Evolutionary conservation across 2,329 filamentous ascomycete genomes (phyloP), one percentile per base, ranked within the genome.

Genomic region (Colletotrichum agaves): DNA sequence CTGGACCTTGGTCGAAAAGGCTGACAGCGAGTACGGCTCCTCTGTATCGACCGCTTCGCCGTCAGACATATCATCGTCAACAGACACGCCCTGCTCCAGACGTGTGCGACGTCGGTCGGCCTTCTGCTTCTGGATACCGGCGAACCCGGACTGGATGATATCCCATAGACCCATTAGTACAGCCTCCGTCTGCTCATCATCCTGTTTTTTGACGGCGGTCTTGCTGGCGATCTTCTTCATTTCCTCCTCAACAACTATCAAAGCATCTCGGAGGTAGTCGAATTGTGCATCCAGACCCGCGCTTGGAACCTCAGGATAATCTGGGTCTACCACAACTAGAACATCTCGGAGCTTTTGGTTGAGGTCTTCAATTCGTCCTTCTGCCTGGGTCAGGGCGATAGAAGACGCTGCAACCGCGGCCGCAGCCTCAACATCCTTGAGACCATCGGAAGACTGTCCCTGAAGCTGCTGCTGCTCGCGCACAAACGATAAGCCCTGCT

Each of bases 1-100:
- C 73, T 94, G 91, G 1, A 98, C 89, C 74, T 93, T 93, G 8
- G 87, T 83, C 15, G 90, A 91, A 77, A 98, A 97, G 19, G 90
- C 92, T 21, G 86, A 83, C 4, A 97, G 81, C 2, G 91, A 91
- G 79, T 93, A 97, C 1, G 85, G 73, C 72, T 92, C 89, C 64
- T 84, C 83, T 23, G 81, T 75, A 70, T 88, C 83, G 62, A 84
- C 83, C 17, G 84, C 84, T 69, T 91, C 89, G 67, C 90, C 88
- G 23, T 88, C 88, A 2, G 88, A 89, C 67, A 88, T 78, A 44
- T 88, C 86, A 27, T 90, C 88, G 13, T 88, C 88, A 6, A 86
- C 85, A 10, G 81, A 79, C 8, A 87, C 75, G 11, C 87, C 87
- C 72, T 90, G 88, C 15, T 90, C 85, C 39, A 82, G 78, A 15